A percentile compares a stretch with the other conserved stretches of the same genome.
phyloP scores from a whole-genome alignment of 2,329 filamentous ascomycete species.

The Endocalyx cinctus region DNA sequence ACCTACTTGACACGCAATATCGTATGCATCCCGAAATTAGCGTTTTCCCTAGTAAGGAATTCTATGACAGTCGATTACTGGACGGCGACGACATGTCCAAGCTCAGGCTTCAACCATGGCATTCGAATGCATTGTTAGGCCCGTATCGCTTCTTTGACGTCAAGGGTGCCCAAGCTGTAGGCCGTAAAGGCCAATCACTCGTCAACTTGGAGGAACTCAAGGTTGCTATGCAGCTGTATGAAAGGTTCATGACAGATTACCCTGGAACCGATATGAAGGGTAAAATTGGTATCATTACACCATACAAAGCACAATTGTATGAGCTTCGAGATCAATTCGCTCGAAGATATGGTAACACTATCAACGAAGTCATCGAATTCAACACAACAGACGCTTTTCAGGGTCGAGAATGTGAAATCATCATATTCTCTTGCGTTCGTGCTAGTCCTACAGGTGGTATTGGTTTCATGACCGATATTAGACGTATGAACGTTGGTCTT shows the following conservation, averaged over 20 bases:
- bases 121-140: constrained; percentile 72
- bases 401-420: constrained; percentile 92
- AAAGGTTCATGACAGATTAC: constrained; percentile 72
- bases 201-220: constrained; percentile 85
- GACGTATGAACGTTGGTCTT: constrained; percentile 98
- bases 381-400: constrained; percentile 99
- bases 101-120: constrained; percentile 79
- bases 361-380: constrained; percentile 83
- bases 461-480: constrained; percentile 96
- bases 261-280: constrained; percentile 63
- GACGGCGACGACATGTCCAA: constrained; percentile 80
- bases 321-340: constrained; percentile 74
- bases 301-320: constrained; percentile 88
- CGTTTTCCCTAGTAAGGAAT: constrained; percentile 80
- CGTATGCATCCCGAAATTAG: constrained; percentile 99
- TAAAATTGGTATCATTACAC: constrained; percentile 95
- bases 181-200: constrained; percentile 80
- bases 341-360: constrained; percentile 65
- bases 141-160: constrained; percentile 98
- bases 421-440: constrained; percentile 98
- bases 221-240: constrained; percentile 80
- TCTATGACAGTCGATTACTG: constrained; percentile 83
- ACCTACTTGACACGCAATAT: constrained; percentile 95
- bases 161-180: constrained; percentile 76
- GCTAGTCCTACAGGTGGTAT: constrained; percentile 91